phyloP scores from a whole-genome alignment of 805 yeast genomes.

The Kodamaea lidongshanica region DNA sequence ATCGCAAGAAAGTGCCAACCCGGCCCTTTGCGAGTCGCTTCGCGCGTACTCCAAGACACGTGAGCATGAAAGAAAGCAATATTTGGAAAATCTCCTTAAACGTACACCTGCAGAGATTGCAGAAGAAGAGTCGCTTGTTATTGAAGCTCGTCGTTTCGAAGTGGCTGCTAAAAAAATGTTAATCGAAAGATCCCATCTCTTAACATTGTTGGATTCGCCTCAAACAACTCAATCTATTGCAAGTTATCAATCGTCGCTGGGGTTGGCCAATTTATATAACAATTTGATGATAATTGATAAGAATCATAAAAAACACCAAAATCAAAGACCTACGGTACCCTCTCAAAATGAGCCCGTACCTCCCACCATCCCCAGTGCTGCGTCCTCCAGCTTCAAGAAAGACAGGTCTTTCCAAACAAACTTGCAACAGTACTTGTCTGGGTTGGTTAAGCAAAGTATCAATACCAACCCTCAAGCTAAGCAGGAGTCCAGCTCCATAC shows the following conservation, averaged over 20 bases:
- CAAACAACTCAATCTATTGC: constrained; percentile 66
- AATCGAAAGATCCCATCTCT: constrained; percentile 69
- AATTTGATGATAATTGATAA: constrained; percentile 69
- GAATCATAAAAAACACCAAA: constrained; percentile 47
- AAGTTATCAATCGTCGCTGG: constrained; percentile 79
- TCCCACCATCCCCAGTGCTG: constrained; percentile 52
- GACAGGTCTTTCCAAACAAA: constrained; percentile 41
- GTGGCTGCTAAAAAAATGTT: constrained; percentile 86
- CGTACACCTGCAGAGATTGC: constrained; percentile 96
- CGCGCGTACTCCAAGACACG: constrained; percentile 58
- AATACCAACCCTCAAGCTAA: constrained; percentile 19
- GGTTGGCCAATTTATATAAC: constrained; percentile 79
- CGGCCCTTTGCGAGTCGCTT: constrained; percentile 53
- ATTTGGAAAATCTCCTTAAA: constrained; percentile 66
- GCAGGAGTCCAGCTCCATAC: constrained; percentile 34
- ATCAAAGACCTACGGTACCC: constrained; percentile 11
- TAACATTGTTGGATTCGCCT: constrained; percentile 82
- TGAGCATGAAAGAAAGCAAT: constrained; percentile 76
- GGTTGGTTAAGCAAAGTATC: constrained; percentile 30
- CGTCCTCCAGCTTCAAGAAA: constrained; percentile 43
- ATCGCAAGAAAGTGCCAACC: constrained; percentile 37
- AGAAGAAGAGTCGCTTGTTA: constrained; percentile 90
- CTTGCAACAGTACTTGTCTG: constrained; percentile 37
- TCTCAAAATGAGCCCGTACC: constrained; percentile 44
- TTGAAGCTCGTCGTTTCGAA: constrained; percentile 90